Percentiles rank a stretch among this genome's conserved stretches.
phyloP scores from a whole-genome alignment of 1,139 yeast species.

The Yamadazyma sp. region DNA sequence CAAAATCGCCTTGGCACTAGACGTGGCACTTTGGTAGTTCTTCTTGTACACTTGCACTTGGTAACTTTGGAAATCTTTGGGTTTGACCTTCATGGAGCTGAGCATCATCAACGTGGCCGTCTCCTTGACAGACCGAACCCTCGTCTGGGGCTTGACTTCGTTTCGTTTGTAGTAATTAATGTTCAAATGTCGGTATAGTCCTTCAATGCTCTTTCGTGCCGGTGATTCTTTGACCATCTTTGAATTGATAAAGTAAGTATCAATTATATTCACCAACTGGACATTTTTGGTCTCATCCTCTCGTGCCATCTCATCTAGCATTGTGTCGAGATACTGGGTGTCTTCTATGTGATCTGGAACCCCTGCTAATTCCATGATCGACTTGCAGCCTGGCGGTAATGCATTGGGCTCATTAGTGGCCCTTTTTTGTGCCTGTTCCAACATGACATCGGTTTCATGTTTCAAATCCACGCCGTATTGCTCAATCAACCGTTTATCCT shows the following conservation, averaged over 20 bases:
- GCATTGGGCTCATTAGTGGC: too few relatives aligned
- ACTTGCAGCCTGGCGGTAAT: slow-evolving; percentile 6
- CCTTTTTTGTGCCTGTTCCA: slow-evolving; percentile 2
- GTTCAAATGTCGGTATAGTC: slow-evolving; percentile 9
- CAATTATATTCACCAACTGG: slow-evolving; percentile 11
- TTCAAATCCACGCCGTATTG: slow-evolving; percentile 4
- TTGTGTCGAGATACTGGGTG: slow-evolving; percentile 45
- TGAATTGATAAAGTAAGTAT: slow-evolving; percentile 5
- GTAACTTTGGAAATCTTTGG: slow-evolving; percentile 5
- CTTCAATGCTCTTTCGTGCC: slow-evolving; percentile 7
- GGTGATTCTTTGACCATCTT: slow-evolving; percentile 7
- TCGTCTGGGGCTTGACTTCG: slow-evolving; percentile 16
- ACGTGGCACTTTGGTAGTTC: slow-evolving; percentile 17
- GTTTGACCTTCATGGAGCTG: slow-evolving; percentile 25
- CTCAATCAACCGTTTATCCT: background rate
- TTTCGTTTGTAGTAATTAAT: slow-evolving; percentile 10
- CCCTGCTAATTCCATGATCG: slow-evolving; percentile 12
- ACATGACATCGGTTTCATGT: background rate
- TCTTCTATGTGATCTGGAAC: slow-evolving; percentile 22
- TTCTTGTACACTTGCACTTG: slow-evolving; percentile 13
- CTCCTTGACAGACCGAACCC: slow-evolving; percentile 15
- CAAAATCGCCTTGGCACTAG: slow-evolving; percentile 23
- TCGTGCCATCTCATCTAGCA: slow-evolving; percentile 48
- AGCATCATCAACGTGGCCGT: slow-evolving; percentile 24
- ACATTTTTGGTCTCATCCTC: slow-evolving; percentile 33